These are phyloP conservation scores for Candida sonorensis DNA, from an alignment of 805 yeast genomes.

Conservation along the genomic window DNA sequence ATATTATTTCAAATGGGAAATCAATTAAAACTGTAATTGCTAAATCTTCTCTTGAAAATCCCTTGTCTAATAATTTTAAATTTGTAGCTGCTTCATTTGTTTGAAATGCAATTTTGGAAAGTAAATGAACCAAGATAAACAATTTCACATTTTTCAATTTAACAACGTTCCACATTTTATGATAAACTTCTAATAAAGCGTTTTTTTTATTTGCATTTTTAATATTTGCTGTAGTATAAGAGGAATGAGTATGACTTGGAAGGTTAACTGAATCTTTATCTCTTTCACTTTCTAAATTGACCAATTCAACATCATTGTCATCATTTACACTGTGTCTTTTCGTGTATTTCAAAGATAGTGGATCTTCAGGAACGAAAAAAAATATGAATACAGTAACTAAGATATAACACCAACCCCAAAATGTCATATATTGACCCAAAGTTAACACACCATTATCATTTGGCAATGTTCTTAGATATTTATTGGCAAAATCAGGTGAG, in stretches of 20 bases:
- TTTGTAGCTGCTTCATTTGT: slow-evolving; percentile 96
- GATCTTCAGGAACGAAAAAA: slow-evolving; percentile 65
- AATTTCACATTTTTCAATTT: slow-evolving; percentile 65
- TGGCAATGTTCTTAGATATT: slow-evolving; percentile 62
- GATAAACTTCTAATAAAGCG: slow-evolving; percentile 49
- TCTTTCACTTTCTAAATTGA: slow-evolving; percentile 9
- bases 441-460: slow-evolving; percentile 58
- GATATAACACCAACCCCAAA: slow-evolving; percentile 73
- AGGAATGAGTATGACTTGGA: slow-evolving; percentile 22
- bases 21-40: slow-evolving; percentile 90
- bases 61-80: slow-evolving; percentile 82
- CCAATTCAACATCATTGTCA: slow-evolving; percentile 27
- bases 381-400: slow-evolving; percentile 57
- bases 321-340: too few relatives aligned
- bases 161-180: slow-evolving; percentile 62
- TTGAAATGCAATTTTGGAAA: slow-evolving; percentile 88
- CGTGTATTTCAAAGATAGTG: too few relatives aligned
- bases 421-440: slow-evolving; percentile 65
- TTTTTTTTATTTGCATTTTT: slow-evolving; percentile 10
- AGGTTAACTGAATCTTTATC: slow-evolving; percentile 10
- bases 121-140: slow-evolving; percentile 64
- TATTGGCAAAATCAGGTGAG: slow-evolving; percentile 89
- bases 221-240: slow-evolving; percentile 5
- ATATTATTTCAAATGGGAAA: slow-evolving; percentile 91
- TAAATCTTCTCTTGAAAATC: slow-evolving; percentile 87